A percentile compares a stretch with the other conserved stretches of the same genome.
Evolutionary conservation across 129 eudicot genomes (phyloP).

Genomic region (Apium graveolens): DNA sequence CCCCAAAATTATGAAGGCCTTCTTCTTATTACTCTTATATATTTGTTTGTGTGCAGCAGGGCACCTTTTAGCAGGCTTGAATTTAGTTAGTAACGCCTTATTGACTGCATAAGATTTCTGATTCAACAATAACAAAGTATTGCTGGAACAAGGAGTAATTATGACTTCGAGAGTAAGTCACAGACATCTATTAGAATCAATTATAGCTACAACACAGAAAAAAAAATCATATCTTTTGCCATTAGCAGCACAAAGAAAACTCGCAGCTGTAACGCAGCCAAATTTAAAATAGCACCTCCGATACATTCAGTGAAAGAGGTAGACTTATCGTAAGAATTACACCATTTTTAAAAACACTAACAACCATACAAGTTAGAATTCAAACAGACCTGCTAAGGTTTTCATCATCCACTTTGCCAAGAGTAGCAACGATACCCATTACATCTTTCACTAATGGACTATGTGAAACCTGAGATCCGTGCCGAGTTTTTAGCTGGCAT

Average conservation of each 20-base stretch:
- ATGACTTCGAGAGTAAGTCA: not conserved
- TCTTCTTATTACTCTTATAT: not conserved
- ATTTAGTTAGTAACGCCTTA: not conserved
- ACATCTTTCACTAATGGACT: constrained; percentile 39
- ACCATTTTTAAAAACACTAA: not conserved
- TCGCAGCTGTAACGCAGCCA: not conserved
- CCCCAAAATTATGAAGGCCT: not conserved
- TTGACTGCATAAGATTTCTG: not conserved
- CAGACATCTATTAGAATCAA: not conserved
- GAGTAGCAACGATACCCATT: constrained; percentile 77
- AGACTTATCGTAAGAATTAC: not conserved
- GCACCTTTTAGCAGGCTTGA: not conserved
- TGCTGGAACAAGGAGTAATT: not conserved
- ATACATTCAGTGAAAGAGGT: not conserved
- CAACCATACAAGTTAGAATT: not conserved
- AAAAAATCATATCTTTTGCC: not conserved
- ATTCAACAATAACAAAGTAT: not conserved
- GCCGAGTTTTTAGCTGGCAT: constrained; percentile 33
- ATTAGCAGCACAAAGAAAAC: too few species aligned
- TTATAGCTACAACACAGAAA: not conserved
- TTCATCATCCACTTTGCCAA: constrained; percentile 68
- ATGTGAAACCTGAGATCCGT: constrained; percentile 32
- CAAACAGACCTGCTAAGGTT: constrained; percentile 68
- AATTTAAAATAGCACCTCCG: not conserved
- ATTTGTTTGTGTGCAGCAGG: not conserved